Percentiles rank a stretch among this genome's conserved stretches.
These are phyloP conservation scores for Aspergillus neotritici DNA, from an alignment of 2,329 filamentous ascomycete species.

Conservation along the genomic window DNA sequence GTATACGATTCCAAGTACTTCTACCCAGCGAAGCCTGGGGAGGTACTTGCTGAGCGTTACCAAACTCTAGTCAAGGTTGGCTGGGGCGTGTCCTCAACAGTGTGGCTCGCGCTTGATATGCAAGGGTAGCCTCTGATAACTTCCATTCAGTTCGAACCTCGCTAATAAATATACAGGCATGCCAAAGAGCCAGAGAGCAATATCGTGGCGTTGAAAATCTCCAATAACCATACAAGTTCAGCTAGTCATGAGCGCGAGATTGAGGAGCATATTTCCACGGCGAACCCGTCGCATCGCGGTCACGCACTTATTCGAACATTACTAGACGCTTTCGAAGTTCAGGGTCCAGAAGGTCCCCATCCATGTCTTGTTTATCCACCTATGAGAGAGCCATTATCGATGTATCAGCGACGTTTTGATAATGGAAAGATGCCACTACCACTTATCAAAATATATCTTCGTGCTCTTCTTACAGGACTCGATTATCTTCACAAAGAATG, in stretches of 20 bases:
- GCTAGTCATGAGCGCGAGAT: slow-evolving; percentile 28
- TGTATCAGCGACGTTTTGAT: slow-evolving; percentile 30
- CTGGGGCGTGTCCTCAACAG: slow-evolving; percentile 27
- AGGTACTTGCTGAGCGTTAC: slow-evolving; percentile 25
- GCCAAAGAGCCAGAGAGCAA: slow-evolving; percentile 20
- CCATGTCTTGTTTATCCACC: slow-evolving; percentile 36
- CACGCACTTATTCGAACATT: slow-evolving; percentile 30
- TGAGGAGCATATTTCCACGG: slow-evolving; percentile 28
- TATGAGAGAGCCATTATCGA: slow-evolving; percentile 35
- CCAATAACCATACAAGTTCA: slow-evolving; percentile 20
- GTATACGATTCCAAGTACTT: slow-evolving; percentile 24
- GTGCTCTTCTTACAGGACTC: slow-evolving; percentile 36
- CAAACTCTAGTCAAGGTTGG: slow-evolving; percentile 26
- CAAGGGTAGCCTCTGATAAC: slow-evolving; percentile 19
- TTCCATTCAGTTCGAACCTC: slow-evolving; percentile 11
- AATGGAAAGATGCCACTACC: slow-evolving; percentile 27
- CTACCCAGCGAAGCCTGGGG: slow-evolving; percentile 28
- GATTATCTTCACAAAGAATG: slow-evolving; percentile 42
- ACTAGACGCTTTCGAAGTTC: slow-evolving; percentile 32
- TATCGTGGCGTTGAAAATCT: slow-evolving; percentile 27
- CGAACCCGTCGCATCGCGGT: slow-evolving; percentile 30
- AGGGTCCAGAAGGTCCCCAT: slow-evolving; percentile 26
- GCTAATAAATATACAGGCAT: slow-evolving; percentile 22
- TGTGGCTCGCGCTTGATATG: slow-evolving; percentile 28
- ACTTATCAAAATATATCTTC: slow-evolving; percentile 33